Evolutionary conservation across 2,329 filamentous ascomycete species (phyloP), one percentile per base, ranked within the genome.

Genomic region (Orbilia javanica): DNA sequence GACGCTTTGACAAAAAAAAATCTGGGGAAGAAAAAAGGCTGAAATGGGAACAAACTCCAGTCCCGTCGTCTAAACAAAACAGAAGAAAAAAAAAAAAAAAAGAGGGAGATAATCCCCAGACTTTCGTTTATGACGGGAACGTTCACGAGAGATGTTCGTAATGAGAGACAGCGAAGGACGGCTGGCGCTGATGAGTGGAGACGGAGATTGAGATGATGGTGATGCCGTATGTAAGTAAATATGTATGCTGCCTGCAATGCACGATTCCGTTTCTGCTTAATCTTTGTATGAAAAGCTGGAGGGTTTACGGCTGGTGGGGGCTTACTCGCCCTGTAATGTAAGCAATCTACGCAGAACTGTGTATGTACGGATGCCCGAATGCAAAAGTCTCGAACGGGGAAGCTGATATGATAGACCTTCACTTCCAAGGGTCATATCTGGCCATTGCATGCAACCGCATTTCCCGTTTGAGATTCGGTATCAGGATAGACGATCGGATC

Each of bases 21-120:
- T 73, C 69, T 66, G 69, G 69, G 68, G 68, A 72, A 72, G 68
- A 53, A 72, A 53, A 72, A 72, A 72, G 68, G 57, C 68, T 72
- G 57, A 72, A 72, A 72, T 64, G 68, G 68, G 68, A 72, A 72
- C 57, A 34, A 29, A 55, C 36, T 39, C 36, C 46, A 50, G 15
- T 52, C 31, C 46, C 66, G n/a, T n/a, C 57, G 20, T 18, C 36
- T 25, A 65, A 18, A 20, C n/a, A 34, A 10, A 34, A 34, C 1
- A 18, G 7, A 42, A 42, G 18, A 20, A 44, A 44, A 44, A 44
- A 44, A 44, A 44, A 39, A 39, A 39, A 39, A 10, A 39, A 39
- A 39, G 11, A 39, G 31, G 44, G n/a, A n/a, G n/a, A n/a, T n/a
- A 34, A 55, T 57, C 57, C 44, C 55, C 55, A 60, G 55, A 42